Base-by-base conservation (phyloP, 345 rosid species). In the Pseudoturritis turrita region DNA sequence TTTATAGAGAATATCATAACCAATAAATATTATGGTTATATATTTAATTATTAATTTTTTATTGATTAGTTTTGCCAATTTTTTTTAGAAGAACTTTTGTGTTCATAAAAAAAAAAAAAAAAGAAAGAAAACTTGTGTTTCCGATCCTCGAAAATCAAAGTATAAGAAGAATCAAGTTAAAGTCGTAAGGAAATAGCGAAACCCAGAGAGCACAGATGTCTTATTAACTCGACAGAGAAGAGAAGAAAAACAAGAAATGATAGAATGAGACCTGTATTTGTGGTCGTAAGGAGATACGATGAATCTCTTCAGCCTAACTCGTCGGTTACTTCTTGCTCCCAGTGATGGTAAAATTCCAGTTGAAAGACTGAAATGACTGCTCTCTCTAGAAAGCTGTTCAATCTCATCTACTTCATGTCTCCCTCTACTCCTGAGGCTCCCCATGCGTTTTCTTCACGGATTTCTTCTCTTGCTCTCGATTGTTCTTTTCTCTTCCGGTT, bases 281-380 rank as follows among this genome's bases (percentile, higher is more conserved):
- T 74, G 98, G 77, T 95, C 87, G 55, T 89, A 86, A 57, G 99
- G 98, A 10, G 96, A 95, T 6, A 95, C 4, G 56, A 85, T 78
- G 81, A 75, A 87, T 29, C 75, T 60, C 19, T 72, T 65, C 35
- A 95, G 97, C 87, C 83, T 84, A 50, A 89, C 72, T 53, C 96
- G 51, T 17, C 96, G 96, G 64, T 80, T 83, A 72, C 96, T 91
- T 74, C 93, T 82, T 5, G 97, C 96, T 2, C 99, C 99, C 1
- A 95, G 96, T 7, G 98, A 81, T 39, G 99, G 99, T 63, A 95
- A 81, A 39, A 95, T 81, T 6, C 89, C 96, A 28, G 91, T 89
- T 1, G 96, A 69, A 41, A 95, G 88, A 78, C 97, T 95, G 72
- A 89, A 91, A 40, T 87, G 93, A 70, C 99, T 95, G 2, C 91